phyloP scores from a whole-genome alignment of 768 basidiomycete genomes.

The Auriscalpium vulgare region DNA sequence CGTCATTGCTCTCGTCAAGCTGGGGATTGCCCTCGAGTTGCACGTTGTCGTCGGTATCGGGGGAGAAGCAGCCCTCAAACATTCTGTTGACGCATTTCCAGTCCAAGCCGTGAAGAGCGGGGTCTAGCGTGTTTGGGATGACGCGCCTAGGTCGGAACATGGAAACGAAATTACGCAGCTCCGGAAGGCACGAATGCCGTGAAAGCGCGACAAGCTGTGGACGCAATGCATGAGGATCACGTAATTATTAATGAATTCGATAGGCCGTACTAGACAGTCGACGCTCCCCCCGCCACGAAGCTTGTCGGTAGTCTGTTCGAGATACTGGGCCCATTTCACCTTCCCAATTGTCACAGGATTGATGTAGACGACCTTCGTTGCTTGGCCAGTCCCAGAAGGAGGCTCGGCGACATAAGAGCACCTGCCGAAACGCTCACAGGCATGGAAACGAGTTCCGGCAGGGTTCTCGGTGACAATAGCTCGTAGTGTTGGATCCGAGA shows the following conservation, averaged over 20 bases:
- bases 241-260: too few relatives aligned
- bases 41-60: conserved; percentile 18
- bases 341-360: conserved; percentile 75
- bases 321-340: conserved; percentile 45
- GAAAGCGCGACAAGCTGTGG: conserved; percentile 71
- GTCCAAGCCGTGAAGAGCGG: conserved; percentile 46
- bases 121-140: conserved; percentile 72
- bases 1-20: conserved; percentile 20
- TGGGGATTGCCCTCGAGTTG: conserved; percentile 4
- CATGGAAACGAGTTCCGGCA: conserved; percentile 75
- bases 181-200: conserved; percentile 83
- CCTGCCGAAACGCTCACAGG: conserved; percentile 79
- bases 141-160: conserved; percentile 74
- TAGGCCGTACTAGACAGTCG: conserved; percentile 49
- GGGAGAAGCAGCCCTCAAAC: conserved; percentile 52
- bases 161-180: conserved; percentile 71
- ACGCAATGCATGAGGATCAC: not conserved
- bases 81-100: conserved; percentile 65
- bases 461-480: conserved; percentile 54
- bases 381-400: conserved; percentile 30
- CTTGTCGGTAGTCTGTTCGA: conserved; percentile 33
- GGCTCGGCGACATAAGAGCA: conserved; percentile 40
- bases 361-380: conserved; percentile 67
- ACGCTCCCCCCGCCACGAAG: conserved; percentile 40
- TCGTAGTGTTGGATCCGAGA: conserved; percentile 54